Evolutionary conservation across 257 asterid genomes (phyloP).

Genomic region (Solanum boliviense): DNA sequence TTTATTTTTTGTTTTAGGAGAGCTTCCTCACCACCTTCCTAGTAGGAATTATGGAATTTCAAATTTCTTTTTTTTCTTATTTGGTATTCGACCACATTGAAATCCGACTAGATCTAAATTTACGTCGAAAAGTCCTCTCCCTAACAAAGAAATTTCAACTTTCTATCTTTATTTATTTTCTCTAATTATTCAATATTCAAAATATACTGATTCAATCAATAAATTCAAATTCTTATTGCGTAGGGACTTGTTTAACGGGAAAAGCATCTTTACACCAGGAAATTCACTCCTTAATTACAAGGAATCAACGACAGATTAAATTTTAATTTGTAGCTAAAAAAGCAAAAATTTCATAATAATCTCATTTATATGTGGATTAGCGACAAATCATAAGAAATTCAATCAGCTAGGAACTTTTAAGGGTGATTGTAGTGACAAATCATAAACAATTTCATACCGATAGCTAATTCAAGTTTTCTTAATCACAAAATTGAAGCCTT

Average conservation of each 20-base stretch:
- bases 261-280: background rate
- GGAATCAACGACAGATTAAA: background rate
- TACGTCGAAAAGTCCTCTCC: fast-evolving
- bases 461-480: background rate
- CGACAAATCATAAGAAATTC: no score
- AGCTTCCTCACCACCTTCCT: constrained; percentile 14
- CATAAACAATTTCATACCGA: background rate
- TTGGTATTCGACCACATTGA: background rate
- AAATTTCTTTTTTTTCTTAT: background rate
- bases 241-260: background rate
- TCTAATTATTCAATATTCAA: background rate
- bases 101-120: no score
- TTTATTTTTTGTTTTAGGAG: background rate
- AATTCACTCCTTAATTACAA: background rate
- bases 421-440: no score
- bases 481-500: background rate
- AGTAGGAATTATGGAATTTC: constrained; percentile 10
- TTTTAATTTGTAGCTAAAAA: background rate
- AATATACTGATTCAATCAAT: background rate
- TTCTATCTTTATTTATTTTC: background rate
- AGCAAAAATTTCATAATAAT: background rate
- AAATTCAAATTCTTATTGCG: background rate
- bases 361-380: background rate
- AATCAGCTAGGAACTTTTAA: background rate
- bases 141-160: background rate